Evolutionary conservation across 345 rosid species (phyloP), one percentile per base, ranked within the genome.

Genomic region (Lagerstroemia speciosa): DNA sequence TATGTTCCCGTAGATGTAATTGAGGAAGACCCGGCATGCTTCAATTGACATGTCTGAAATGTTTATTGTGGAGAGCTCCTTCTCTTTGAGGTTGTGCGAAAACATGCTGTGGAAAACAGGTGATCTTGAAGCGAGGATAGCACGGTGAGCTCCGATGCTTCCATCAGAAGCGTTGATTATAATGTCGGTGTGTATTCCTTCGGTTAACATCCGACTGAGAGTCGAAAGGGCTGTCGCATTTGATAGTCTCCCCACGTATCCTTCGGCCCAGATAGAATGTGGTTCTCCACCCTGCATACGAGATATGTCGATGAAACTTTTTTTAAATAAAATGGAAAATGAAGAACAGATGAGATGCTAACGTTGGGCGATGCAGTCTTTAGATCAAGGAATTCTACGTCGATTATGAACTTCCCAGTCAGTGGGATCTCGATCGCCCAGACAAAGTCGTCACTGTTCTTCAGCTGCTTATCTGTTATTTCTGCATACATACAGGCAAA

Each of bases 101-200:
- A 93, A 91, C 97, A 93, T 93, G 87, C 95, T 81, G 69, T 61
- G 62, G 79, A 93, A 91, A 72, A 94, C 99, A 63, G 99, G 88
- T 6, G 99, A 94, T 70, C 89, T 76, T 2, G 96, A 83, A n/a
- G 99, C 91, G 67, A 93, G 89, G 67, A 93, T 78, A 31, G 99
- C 94, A 1, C 97, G 88, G 69, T 94, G 97, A 33, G 97, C 97
- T 66, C 84, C 88, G 6, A 86, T 84, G 84, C 87, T 94, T 76
- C 99, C 99, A 65, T 79, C 78, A 16, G 88, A 86, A 41, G 91
- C 91, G 66, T 84, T 85, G 40, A 89, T 91, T 8, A 71, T 76
- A 65, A 94, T 86, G 72, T 94, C 99, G 0, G 95, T 81, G 77
- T 89, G 93, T 67, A 94, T 87, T 82, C 86, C 76, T 79, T 94